phyloP scores from a whole-genome alignment of 768 basidiomycete species.

The Russula sp. region DNA sequence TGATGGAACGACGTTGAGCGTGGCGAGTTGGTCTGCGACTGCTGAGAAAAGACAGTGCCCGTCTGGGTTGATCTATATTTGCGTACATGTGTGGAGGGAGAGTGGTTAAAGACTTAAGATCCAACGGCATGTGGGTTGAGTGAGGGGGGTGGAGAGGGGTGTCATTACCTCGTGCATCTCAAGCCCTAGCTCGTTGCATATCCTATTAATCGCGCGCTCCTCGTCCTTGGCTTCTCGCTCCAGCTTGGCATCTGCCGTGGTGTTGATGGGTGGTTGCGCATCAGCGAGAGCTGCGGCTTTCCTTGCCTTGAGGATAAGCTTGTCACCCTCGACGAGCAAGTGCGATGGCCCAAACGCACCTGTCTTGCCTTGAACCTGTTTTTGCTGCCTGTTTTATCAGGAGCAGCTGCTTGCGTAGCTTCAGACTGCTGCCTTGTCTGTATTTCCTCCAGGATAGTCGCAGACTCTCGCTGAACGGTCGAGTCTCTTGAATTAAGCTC shows the following conservation, averaged over 20 bases:
- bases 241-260: constrained; percentile 56
- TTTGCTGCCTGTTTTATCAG: constrained; percentile 54
- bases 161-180: constrained; percentile 59
- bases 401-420: neutral
- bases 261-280: constrained; percentile 50
- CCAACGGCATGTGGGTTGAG: neutral
- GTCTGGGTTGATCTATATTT: constrained; percentile 80
- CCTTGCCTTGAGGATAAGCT: constrained; percentile 50
- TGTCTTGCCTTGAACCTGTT: constrained; percentile 67
- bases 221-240: constrained; percentile 68
- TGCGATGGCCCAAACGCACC: constrained; percentile 41
- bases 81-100: neutral
- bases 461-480: constrained; percentile 49
- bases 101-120: neutral
- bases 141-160: neutral
- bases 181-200: constrained; percentile 64
- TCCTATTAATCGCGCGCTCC: constrained; percentile 56
- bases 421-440: constrained; percentile 2
- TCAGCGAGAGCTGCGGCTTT: constrained; percentile 66
- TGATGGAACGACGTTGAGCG: constrained; percentile 64
- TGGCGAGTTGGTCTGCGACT: constrained; percentile 82
- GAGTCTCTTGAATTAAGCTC: constrained; percentile 68
- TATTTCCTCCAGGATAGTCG: constrained; percentile 49
- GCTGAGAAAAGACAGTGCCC: constrained; percentile 97
- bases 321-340: constrained; percentile 12